Percentiles rank a stretch among this genome's conserved stretches.
These are phyloP conservation scores for Volvariella surrecta DNA, from an alignment of 1,284 basidiomycete genomes.

Conservation along the genomic window DNA sequence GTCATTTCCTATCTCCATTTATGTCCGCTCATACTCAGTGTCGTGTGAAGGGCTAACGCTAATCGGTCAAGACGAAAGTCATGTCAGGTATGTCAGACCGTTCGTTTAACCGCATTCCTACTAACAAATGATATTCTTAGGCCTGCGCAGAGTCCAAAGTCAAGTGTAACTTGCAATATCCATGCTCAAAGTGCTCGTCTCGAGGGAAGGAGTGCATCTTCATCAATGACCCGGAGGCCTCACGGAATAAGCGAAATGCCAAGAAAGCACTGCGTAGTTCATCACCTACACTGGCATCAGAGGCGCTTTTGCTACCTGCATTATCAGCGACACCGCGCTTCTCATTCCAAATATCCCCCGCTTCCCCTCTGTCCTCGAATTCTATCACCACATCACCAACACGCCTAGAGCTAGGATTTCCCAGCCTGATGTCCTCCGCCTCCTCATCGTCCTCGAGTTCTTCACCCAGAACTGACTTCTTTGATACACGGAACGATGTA, in stretches of 20 bases:
- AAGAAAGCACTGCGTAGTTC: constrained; percentile 17
- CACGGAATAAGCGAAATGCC: constrained; percentile 26
- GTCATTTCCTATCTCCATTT: constrained; percentile 16
- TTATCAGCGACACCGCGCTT: constrained; percentile 12
- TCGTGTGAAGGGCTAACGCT: constrained; percentile 20
- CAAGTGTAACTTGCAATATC: constrained; percentile 59
- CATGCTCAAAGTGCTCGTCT: constrained; percentile 54
- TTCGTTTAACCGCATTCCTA: constrained; percentile 1
- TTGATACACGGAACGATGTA: constrained; percentile 19
- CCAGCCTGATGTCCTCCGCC: constrained; percentile 16
- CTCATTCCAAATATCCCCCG: constrained; percentile 4
- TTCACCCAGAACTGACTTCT: constrained; percentile 26
- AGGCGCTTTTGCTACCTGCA: constrained; percentile 15
- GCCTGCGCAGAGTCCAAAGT: constrained; percentile 65
- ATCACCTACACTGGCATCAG: constrained; percentile 10
- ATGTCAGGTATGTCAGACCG: constrained; percentile 24
- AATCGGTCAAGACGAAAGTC: constrained; percentile 41
- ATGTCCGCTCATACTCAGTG: background rate
- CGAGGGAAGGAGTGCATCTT: constrained; percentile 56
- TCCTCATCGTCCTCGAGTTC: constrained; percentile 23
- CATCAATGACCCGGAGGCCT: constrained; percentile 35
- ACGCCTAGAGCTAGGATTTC: constrained; percentile 9
- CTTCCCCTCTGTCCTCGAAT: constrained; percentile 7
- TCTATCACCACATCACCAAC: constrained; percentile 7
- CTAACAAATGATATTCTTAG: constrained; percentile 18